Evolutionary conservation across 1,284 basidiomycete genomes (phyloP), one percentile per base, ranked within the genome.

Genomic region (Tilletia caries): DNA sequence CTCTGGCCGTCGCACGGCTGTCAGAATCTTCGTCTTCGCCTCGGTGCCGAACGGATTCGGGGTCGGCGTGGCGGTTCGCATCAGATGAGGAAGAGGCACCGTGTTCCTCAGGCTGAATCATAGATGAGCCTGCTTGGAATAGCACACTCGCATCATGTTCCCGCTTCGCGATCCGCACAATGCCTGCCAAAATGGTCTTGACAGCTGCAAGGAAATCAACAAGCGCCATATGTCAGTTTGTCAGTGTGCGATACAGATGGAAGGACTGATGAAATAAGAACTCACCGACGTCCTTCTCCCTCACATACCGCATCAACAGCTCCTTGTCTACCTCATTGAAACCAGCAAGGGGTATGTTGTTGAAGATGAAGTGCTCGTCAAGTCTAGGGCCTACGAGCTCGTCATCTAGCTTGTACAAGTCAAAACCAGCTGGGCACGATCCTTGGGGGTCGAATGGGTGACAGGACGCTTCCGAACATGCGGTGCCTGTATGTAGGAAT

Each of bases 401-500:
- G 18, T 33, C 32, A n/a, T 62, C 32, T 15, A 62, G 58, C 58
- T 33, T 37, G 33, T 20, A 34, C 58, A 62, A 18, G 3, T 2
- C 8, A 20, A 37, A 33, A 12, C 58, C 58, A 33, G 12, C 32
- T 20, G 58, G 58, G 32, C 58, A 62, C 5, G 29, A 33, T n/a
- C 58, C 58, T 23, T 34, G 15, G 15, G 58, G 3, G 23, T 62
- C 58, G 33, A 62, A 62, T 2, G 58, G 29, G 20, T 62, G 58
- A 34, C 58, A 62, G 32, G 29, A 62, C 27, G 33, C 58, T n/a
- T 62, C 58, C 15, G 58, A 34, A 29, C 58, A 62, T 33, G 32
- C 18, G 32, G 34, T 33, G 58, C 58, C 58, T 62, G 58, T 15
- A n/a, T 10, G 18, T 12, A 50, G 48, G 8, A 50, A 50, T 20